Base-by-base conservation (phyloP, 1,284 basidiomycete genomes). In the Meripilus lineatus region DNA sequence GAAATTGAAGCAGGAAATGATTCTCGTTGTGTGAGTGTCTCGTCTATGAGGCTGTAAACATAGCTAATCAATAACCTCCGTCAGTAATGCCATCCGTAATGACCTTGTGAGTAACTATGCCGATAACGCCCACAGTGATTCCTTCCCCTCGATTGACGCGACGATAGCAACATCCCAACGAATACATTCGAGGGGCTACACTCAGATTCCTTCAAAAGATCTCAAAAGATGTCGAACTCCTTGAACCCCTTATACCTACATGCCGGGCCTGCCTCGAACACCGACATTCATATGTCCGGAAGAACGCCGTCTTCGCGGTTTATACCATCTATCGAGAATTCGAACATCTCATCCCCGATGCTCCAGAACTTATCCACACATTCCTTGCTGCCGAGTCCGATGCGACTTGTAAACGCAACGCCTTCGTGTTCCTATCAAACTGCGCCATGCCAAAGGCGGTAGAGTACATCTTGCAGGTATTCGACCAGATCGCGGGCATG, bases 1-100 rank as follows among this genome's bases (percentile, higher is more conserved):
- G 45, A 98, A 98, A 70, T 71, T 99, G 58, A 98, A 97, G 77
- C 96, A 99, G 69, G 96, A 99, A 72, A 99, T 99, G 96, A 99
- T 99, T 59, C 79, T 99, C 38, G 95, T 99, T 37, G 94, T 95
- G 91, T 94, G 64, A 61, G 89, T 81, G 3, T 21, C 6, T 26
- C 24, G 38, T n/a, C n/a, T n/a, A n/a, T n/a, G 44, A 24, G 33
- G 40, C 18, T 38, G 34, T 22, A 32, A 51, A 23, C 26, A 15
- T 10, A 38, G 15, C 13, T 28, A 39, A 47, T 32, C 60, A 38
- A 66, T 45, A 2, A 23, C 35, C 17, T 35, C 18, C 44, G 26
- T 10, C 58, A 93, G 92, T 58, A 98, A 98, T 61, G 94, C 94
- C 39, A 93, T 98, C 63, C 89, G 94, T 51, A 98, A 98, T 67